Conservation (phyloP, 352 stramenopile genomes). For the Globisporangium paroecandrum region DNA sequence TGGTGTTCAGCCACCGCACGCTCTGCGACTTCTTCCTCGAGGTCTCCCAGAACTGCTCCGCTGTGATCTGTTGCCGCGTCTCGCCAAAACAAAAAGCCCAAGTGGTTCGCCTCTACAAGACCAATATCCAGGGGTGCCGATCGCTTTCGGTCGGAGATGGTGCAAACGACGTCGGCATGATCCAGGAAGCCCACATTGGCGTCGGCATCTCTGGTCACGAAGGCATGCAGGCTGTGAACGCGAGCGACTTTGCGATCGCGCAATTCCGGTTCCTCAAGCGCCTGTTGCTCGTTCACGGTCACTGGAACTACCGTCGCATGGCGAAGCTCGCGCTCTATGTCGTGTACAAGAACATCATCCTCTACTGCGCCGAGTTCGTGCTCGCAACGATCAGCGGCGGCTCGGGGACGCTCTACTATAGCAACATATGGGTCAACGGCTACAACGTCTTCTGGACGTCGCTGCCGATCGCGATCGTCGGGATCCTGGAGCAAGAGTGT, state of each 20-base stretch:
- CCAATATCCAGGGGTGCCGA: constrained; percentile 75
- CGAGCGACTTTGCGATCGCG: constrained; percentile 96
- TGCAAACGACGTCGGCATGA: constrained; percentile 99
- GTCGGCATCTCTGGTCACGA: constrained; percentile 98
- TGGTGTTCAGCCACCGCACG: constrained; percentile 71
- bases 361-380: constrained; percentile 82
- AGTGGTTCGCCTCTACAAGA: constrained; percentile 85
- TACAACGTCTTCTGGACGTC: constrained; percentile 97
- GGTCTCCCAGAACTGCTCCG: constrained; percentile 76
- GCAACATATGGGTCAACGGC: constrained; percentile 91
- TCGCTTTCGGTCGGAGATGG: constrained; percentile 97
- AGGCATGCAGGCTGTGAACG: constrained; percentile 98
- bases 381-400: constrained; percentile 82
- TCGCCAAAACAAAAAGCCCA: constrained; percentile 92
- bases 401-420: constrained; percentile 81
- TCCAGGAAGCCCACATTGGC: constrained; percentile 98
- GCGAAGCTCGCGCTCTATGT: constrained; percentile 95
- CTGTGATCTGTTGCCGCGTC: constrained; percentile 89
- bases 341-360: constrained; percentile 99
- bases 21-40: constrained; percentile 83
- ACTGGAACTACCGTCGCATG: constrained; percentile 98
- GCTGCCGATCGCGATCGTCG: constrained; percentile 88
- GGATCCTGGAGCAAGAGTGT: constrained; percentile 82
- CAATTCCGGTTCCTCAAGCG: constrained; percentile 97
- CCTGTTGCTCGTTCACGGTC: constrained; percentile 96